Base-by-base conservation (phyloP, 805 yeast genomes). In the Nakazawaea anatomiae region DNA sequence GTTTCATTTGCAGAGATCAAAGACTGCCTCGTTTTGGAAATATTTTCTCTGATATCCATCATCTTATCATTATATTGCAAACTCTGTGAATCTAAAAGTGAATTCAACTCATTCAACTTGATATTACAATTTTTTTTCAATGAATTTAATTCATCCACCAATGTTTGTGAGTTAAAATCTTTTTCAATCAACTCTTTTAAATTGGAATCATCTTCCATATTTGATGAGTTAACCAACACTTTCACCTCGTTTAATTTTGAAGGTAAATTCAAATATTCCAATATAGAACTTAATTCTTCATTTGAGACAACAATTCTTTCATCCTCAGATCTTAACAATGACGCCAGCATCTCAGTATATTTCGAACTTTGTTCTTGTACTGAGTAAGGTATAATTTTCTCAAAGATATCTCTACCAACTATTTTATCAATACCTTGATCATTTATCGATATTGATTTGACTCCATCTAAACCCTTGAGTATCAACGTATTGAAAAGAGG, bases 281-380 rank as follows among this genome's bases (percentile, higher is more conserved):
- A 73, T 8, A 88, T 88, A 1, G 96, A 87, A 2, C 75, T 66
- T 45, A 86, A 74, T 61, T 91, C 94, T 64, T 88, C 87, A 59
- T 89, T 81, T 0, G 96, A 85, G 8, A 90, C 77, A 51, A 87
- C 91, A 27, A 82, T 77, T 53, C 76, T 76, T 54, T 91, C 97
- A 43, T 83, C 74, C 60, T 89, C 90, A 42, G 71, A 75, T 59
- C 98, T 77, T 44, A 89, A 66, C 38, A 88, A 67, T 55, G 78
- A 82, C 0, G 96, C 92, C 65, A 89, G 87, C 62, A 88, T 90
- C 63, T 92, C 99, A 0, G 96, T 86, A 64, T 94, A 94, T 55
- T 83, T 73, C 55, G 96, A 88, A 48, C 89, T 79, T 58, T 87
- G 82, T 66, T 92, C 96, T 61, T 90, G 96, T 18, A 92, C 89